Conservation (phyloP, 2,329 filamentous ascomycete genomes). For the Sporothrix protearum region DNA sequence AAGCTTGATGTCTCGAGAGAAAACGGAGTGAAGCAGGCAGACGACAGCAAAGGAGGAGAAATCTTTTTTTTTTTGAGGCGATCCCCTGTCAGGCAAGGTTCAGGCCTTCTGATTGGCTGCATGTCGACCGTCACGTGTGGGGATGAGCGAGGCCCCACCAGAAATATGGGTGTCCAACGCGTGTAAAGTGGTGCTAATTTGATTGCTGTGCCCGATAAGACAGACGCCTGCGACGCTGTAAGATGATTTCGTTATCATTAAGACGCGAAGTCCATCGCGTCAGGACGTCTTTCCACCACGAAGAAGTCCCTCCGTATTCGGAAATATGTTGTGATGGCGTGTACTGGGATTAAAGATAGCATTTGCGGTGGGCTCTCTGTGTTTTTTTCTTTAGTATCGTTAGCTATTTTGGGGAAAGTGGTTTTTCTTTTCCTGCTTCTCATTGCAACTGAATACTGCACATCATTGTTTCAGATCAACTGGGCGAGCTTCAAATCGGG, state of each 20-base stretch:
- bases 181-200: not conserved
- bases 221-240: not conserved
- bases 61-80: conserved; percentile 4
- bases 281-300: not conserved
- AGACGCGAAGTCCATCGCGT: conserved; percentile 1
- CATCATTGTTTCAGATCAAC: too few species aligned
- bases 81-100: not conserved
- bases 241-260: not conserved
- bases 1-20: not conserved
- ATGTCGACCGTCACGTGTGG: conserved; percentile 4
- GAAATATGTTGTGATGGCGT: not conserved
- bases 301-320: not conserved
- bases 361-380: too few species aligned
- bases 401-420: too few species aligned
- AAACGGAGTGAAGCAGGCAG: conserved; percentile 15
- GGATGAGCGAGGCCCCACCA: not conserved
- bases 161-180: not conserved
- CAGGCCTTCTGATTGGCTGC: not conserved
- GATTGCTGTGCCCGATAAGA: not conserved
- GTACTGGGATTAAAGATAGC: not conserved
- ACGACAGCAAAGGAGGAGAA: conserved; percentile 14
- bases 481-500: too few species aligned
- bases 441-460: not conserved
- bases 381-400: not conserved
- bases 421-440: not conserved